phyloP scores from a whole-genome alignment of 305 asterid species.

The Fraxinus greggii region DNA sequence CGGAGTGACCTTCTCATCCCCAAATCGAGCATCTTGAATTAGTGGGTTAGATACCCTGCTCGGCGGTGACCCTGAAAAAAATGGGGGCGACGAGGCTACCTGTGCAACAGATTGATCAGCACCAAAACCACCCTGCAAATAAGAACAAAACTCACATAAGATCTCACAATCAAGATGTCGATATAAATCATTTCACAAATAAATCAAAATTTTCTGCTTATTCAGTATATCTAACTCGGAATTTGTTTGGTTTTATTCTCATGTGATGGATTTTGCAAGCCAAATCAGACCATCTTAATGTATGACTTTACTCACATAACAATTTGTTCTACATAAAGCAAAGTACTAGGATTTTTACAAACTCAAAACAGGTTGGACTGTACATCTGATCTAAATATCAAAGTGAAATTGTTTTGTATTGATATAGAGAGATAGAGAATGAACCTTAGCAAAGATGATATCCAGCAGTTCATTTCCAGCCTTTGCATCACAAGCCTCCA shows the following conservation, averaged over 20 bases:
- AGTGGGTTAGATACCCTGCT: slow-evolving; percentile 98
- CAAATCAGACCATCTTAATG: neutral
- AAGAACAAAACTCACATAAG: neutral
- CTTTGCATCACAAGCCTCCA: slow-evolving; percentile 67
- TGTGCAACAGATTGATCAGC: slow-evolving; percentile 48
- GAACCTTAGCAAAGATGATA: slow-evolving; percentile 81
- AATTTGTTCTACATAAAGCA: neutral
- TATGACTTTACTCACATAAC: neutral
- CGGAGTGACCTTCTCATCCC: slow-evolving; percentile 61
- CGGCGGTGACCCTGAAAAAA: slow-evolving; percentile 99
- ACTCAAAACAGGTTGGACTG: neutral
- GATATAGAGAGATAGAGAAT: neutral
- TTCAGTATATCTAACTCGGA: neutral
- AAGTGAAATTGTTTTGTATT: neutral
- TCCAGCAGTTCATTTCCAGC: slow-evolving; percentile 90
- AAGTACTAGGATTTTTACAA: neutral
- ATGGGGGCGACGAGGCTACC: slow-evolving; percentile 95
- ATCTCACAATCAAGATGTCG: neutral
- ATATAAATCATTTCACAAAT: neutral
- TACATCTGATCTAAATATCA: slow-evolving; percentile 6
- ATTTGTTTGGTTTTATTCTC: neutral
- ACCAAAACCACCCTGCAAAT: slow-evolving; percentile 55
- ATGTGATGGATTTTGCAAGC: neutral
- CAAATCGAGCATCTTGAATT: slow-evolving; percentile 83
- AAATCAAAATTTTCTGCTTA: neutral